Evolutionary conservation across 73 alveolate species (phyloP), one percentile per base, ranked within the genome.

Genomic region (Paramecium bursaria): DNA sequence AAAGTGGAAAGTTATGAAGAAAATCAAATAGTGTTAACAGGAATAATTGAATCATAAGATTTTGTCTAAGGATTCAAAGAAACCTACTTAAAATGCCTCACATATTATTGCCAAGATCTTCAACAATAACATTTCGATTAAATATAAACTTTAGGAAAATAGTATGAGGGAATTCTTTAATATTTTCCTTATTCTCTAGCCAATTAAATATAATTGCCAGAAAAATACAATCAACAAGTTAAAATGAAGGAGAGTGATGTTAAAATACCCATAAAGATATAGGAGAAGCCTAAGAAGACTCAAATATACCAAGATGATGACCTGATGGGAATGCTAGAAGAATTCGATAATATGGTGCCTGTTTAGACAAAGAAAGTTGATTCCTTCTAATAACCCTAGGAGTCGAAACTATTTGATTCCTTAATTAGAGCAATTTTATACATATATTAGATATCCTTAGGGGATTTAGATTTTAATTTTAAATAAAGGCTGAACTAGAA

Each of bases 21-120:
- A 42, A 67, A 67, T 67, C 9, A 67, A 19, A 35, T 67, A 15
- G 44, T 44, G 14, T 67, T 67, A 21, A 67, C 82, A 9, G 82
- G 82, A 11, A 67, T 30, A 3, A 67, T 67, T 31, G 82, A 67
- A 19, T 42, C 82, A 35, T 2, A 35, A 39, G 82, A 67, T 31
- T 67, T 67, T 67, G 82, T 67, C 1, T 39, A 47, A 30, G 82
- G 82, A 67, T 67, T 67, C 26, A 67, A 67, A 26, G 44, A 31
- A 4, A 19, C 44, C 1, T 67, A 35, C 44, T 9, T 67, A 42
- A 67, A 21, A 14, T 39, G 17, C 23, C 22, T 67, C 33, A 39
- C 60, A 17, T 67, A 67, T 67, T 67, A 67, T 35, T 9, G 30
- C 0, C 11, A 67, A 42, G 53, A 67, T 10, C 10, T 67, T 21